Percentiles rank a stretch among this genome's conserved stretches.
Conservation (phyloP, 2,329 filamentous ascomycete genomes). For the Rasamsonia emersonii region DNA sequence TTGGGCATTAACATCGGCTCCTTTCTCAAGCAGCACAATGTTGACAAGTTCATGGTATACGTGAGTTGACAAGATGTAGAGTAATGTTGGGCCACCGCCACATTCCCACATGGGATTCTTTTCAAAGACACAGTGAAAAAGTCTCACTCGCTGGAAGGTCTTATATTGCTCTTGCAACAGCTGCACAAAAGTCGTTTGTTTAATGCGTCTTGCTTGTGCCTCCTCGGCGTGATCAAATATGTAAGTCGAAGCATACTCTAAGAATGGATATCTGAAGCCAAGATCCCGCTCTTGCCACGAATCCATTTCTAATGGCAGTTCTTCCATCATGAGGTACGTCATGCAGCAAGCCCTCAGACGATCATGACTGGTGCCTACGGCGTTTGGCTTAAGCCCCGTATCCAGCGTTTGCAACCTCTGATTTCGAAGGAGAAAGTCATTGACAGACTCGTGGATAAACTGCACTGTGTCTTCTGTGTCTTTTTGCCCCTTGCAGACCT, state of each 20-base stretch:
- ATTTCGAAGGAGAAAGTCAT: slow-evolving; percentile 4
- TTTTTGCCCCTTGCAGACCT: background rate
- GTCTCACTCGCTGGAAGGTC: no score
- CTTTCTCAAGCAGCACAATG: no score
- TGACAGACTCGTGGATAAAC: slow-evolving; percentile 3
- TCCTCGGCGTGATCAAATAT: slow-evolving; percentile 4
- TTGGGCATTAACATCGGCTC: no score
- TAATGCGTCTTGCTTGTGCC: slow-evolving; percentile 5
- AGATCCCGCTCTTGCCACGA: background rate
- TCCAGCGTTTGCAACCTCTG: background rate
- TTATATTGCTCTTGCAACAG: no score
- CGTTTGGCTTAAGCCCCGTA: background rate
- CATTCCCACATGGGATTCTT: no score
- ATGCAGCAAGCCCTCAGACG: slow-evolving; percentile 1
- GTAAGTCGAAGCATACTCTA: slow-evolving; percentile 2
- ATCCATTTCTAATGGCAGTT: background rate
- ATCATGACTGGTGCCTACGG: slow-evolving; percentile 1
- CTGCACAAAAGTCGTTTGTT: no score
- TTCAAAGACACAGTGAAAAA: no score
- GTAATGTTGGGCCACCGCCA: no score
- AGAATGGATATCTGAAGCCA: slow-evolving; percentile 1
- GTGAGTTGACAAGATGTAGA: no score
- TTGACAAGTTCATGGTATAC: no score
- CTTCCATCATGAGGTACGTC: slow-evolving; percentile 1
- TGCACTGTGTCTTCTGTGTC: background rate